These are phyloP conservation scores for Didymella keratinophila DNA, from an alignment of 2,329 filamentous ascomycete species.

Conservation along the genomic window DNA sequence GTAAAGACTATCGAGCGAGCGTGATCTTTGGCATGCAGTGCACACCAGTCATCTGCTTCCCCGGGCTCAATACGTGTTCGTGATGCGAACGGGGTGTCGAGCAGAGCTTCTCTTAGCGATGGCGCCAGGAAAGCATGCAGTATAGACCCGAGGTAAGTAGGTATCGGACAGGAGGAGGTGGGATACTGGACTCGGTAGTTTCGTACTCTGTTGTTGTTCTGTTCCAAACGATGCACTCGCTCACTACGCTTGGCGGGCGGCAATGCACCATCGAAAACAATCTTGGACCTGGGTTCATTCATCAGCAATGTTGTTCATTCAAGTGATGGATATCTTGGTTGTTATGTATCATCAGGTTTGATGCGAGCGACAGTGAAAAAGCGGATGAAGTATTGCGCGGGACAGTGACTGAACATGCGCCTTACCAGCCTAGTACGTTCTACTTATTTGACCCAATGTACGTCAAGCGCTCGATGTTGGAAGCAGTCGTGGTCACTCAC, in stretches of 20 bases:
- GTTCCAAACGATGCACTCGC: slow-evolving; percentile 67
- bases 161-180: slow-evolving; percentile 37
- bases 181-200: slow-evolving; percentile 53
- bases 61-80: slow-evolving; percentile 72
- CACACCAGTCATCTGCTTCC: slow-evolving; percentile 86
- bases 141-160: slow-evolving; percentile 43
- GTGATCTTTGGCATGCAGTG: slow-evolving; percentile 64
- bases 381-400: not conserved
- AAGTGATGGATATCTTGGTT: not conserved
- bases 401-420: slow-evolving; percentile 17
- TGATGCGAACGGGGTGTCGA: slow-evolving; percentile 52
- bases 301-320: slow-evolving; percentile 2
- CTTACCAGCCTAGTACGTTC: slow-evolving; percentile 19
- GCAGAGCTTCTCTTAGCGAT: slow-evolving; percentile 75
- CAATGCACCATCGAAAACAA: slow-evolving; percentile 88
- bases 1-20: slow-evolving; percentile 73
- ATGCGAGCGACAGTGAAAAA: not conserved
- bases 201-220: slow-evolving; percentile 65
- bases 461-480: slow-evolving; percentile 3
- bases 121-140: slow-evolving; percentile 78
- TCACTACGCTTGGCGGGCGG: slow-evolving; percentile 70
- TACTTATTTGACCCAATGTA: not conserved
- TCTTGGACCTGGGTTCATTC: slow-evolving; percentile 55
- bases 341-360: not conserved
- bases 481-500: slow-evolving; percentile 58